A percentile compares a stretch with the other conserved stretches of the same genome.
Evolutionary conservation across 2,329 filamentous ascomycete genomes (phyloP).

Genomic region (Nigrograna mackinnonii): DNA sequence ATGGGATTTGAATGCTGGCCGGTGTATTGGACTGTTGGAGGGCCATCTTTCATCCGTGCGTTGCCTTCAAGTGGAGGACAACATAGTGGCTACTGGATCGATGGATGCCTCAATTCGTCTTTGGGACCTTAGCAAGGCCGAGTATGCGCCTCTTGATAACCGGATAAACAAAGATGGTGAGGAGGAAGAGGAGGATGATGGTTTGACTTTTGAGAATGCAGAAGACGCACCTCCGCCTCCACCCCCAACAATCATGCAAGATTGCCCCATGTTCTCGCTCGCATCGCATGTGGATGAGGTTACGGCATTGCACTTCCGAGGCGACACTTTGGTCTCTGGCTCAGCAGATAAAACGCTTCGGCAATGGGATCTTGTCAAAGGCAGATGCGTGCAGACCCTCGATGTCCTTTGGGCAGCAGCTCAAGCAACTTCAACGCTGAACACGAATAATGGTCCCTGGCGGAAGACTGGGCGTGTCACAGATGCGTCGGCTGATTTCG

Average conservation of each 20-base stretch:
- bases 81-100: slow-evolving; percentile 90
- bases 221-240: slow-evolving; percentile 73
- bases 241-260: slow-evolving; percentile 75
- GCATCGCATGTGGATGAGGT: slow-evolving; percentile 92
- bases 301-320: slow-evolving; percentile 88
- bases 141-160: slow-evolving; percentile 72
- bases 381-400: slow-evolving; percentile 95
- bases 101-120: slow-evolving; percentile 92
- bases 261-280: slow-evolving; percentile 87
- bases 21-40: slow-evolving; percentile 89
- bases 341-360: slow-evolving; percentile 96
- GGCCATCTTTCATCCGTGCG: slow-evolving; percentile 94
- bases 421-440: slow-evolving; percentile 75
- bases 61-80: slow-evolving; percentile 91
- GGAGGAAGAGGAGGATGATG: slow-evolving; percentile 54
- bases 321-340: slow-evolving; percentile 88
- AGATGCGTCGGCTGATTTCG: slow-evolving; percentile 80
- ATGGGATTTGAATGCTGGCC: slow-evolving; percentile 93
- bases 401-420: slow-evolving; percentile 98
- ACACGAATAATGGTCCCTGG: slow-evolving; percentile 67
- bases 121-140: slow-evolving; percentile 91
- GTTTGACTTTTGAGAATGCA: slow-evolving; percentile 72
- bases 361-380: slow-evolving; percentile 96
- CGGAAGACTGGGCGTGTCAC: slow-evolving; percentile 69
- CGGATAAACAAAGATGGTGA: slow-evolving; percentile 49